Base-by-base conservation (phyloP, 2,329 filamentous ascomycete genomes). In the Paraphoma chrysanthemicola region DNA sequence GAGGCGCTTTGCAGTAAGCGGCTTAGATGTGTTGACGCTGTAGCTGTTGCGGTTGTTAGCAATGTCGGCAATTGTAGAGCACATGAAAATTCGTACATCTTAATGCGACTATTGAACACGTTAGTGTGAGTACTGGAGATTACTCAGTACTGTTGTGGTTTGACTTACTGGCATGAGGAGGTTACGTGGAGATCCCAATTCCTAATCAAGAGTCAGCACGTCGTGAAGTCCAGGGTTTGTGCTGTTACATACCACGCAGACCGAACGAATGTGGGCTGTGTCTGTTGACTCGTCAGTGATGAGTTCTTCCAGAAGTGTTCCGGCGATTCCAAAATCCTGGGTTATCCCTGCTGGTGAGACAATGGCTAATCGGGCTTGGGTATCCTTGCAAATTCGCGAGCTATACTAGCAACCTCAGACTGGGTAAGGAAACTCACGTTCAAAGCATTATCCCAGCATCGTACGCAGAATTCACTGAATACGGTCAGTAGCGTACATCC, bases 161-260 rank as follows among this genome's bases (percentile, higher is more conserved):
- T 12, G 36, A 57, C 69, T 55, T 63, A 69, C 68, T 89, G 88
- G 54, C 84, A 87, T 0, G 82, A 86, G 6, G 81, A 85, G 0
- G 87, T 90, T 3, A 90, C 86, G 65, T 89, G 87, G 17, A 90
- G 73, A 14, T 84, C 87, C 86, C 86, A 89, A 65, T 90, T 90
- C 82, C 81, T 89, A 77, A 71, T 67, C 36, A 2, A 29, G 11
- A 11, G 51, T 58, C 48, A 59, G 58, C 51, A 50, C 17, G 59
- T 46, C 45, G 58, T 23, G 33, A 30, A 47, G 18, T 10, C 45
- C 23, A 28, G 16, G 43, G n/a, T 44, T 44, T 12, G 16, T 44
- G 53, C 43, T 51, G 18, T 36, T 41, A 66, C 71, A 57, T 60
- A 75, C 78, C 79, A 81, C 46, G 79, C 78, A 39, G 71, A 76